A percentile compares a stretch with the other conserved stretches of the same genome.
Evolutionary conservation across 805 yeast genomes (phyloP).

Genomic region (Alloascoidea africana): DNA sequence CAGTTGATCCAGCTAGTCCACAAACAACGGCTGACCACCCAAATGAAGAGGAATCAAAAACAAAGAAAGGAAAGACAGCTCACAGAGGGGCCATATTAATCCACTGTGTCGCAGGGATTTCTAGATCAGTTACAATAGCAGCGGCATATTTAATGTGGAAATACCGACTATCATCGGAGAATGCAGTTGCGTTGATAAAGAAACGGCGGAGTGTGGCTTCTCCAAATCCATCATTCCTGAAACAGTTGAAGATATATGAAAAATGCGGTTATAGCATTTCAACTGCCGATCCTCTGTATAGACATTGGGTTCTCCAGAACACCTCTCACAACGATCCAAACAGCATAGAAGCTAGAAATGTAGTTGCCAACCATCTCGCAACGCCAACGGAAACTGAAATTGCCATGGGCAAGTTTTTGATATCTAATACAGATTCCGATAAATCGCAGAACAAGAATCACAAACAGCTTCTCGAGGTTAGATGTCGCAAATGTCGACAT

Average conservation of each 20-base stretch:
- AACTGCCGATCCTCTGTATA: conserved; percentile 17
- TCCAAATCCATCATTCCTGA: conserved; percentile 64
- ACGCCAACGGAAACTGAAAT: neutral
- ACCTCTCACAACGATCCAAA: conserved; percentile 7
- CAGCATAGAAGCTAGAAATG: neutral
- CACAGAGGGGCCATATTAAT: conserved; percentile 36
- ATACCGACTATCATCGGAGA: conserved; percentile 37
- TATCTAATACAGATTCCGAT: conserved; percentile 1
- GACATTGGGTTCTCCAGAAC: conserved; percentile 22
- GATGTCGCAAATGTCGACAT: neutral
- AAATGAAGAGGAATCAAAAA: too few relatives aligned
- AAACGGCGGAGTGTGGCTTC: conserved; percentile 42
- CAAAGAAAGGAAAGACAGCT: conserved; percentile 13
- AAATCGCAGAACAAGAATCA: conserved; percentile 2
- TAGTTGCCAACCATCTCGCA: neutral
- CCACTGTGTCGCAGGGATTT: conserved; percentile 86
- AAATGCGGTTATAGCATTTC: conserved; percentile 20
- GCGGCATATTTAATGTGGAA: conserved; percentile 83
- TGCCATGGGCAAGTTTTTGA: neutral
- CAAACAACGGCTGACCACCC: conserved; percentile 2
- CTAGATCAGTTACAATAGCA: conserved; percentile 75
- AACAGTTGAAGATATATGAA: conserved; percentile 55
- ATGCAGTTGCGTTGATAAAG: conserved; percentile 64
- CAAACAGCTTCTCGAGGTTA: neutral
- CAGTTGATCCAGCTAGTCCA: conserved; percentile 16